Evolutionary conservation across 2,329 filamentous ascomycete species (phyloP), one percentile per base, ranked within the genome.

Genomic region (Colletotrichum plurivorum): DNA sequence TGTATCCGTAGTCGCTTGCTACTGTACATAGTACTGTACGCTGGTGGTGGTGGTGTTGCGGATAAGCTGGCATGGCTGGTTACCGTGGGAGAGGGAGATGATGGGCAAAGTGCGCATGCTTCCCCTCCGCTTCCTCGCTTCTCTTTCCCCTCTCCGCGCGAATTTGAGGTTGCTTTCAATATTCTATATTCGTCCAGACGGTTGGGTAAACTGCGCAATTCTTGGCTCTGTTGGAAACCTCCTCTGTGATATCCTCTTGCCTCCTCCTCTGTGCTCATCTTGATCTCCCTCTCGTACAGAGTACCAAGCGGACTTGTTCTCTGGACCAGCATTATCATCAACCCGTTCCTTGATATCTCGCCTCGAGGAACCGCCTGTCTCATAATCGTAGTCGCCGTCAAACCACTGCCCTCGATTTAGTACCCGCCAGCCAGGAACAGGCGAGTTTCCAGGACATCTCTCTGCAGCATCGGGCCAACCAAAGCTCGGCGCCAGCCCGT

Each of bases 401-500:
- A 52, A 43, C 51, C 41, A 25, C 31, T 27, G 36, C 31, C 48
- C 67, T 56, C 27, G 41, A 53, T 25, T 45, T 43, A 58, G 41
- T 25, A 55, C 46, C 58, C 67, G 57, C 57, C 57, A 45, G 52
- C 53, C 25, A 58, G 64, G 62, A 55, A 39, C 48, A 55, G 39
- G 58, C 53, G 64, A 59, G n/a, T 53, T 63, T 62, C 39, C 18
- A 41, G 20, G 53, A 58, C 41, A 49, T 39, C 46, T 52, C 52
- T 64, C 8, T 51, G 46, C 56, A 69, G 46, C 71, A 73, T 58
- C 71, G 71, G 58, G 53, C 67, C 69, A 75, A 69, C 71, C 63
- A 69, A 63, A 76, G 67, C 70, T 72, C 70, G 76, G 79, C 77
- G 75, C 76, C 79, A 80, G 78, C 75, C 74, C 73, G 75, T 77